phyloP scores from a whole-genome alignment of 257 asterid genomes.

The Echites panduratus region DNA sequence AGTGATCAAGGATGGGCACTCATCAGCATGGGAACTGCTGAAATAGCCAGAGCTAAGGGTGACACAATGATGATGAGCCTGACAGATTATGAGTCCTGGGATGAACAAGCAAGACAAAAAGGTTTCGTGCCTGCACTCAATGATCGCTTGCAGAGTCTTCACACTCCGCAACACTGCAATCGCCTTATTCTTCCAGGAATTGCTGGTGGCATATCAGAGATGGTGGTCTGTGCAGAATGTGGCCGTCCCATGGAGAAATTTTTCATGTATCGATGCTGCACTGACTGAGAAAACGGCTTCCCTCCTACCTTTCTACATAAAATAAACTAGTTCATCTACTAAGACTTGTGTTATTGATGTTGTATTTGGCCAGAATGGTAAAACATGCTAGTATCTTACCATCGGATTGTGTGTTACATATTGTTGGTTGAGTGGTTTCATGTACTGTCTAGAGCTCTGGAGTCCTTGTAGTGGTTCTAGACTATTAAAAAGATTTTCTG shows the following conservation, averaged over 20 bases:
- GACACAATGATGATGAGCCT: constrained; percentile 35
- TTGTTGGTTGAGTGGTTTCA: background rate
- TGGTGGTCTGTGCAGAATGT: constrained; percentile 76
- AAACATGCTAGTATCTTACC: background rate
- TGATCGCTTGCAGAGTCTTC: constrained; percentile 37
- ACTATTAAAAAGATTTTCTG: background rate
- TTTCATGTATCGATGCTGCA: constrained; percentile 78
- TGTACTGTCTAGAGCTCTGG: background rate
- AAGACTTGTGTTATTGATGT: background rate
- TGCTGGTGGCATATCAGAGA: constrained; percentile 65
- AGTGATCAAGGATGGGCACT: constrained; percentile 78
- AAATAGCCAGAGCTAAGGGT: constrained; percentile 59
- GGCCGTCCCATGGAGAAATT: constrained; percentile 68
- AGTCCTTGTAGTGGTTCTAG: background rate
- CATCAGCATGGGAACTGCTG: constrained; percentile 46
- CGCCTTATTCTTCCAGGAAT: constrained; percentile 61
- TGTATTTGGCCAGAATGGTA: background rate
- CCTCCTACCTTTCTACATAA: background rate
- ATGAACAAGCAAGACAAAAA: constrained; percentile 25
- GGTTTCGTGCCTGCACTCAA: constrained; percentile 56
- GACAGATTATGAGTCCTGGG: constrained; percentile 43
- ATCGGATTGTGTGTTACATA: background rate
- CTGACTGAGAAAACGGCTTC: constrained; percentile 33
- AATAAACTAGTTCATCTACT: background rate
- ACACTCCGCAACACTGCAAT: constrained; percentile 60